These are phyloP conservation scores for Esteya vermicola DNA, from an alignment of 2,329 filamentous ascomycete species.

Conservation along the genomic window DNA sequence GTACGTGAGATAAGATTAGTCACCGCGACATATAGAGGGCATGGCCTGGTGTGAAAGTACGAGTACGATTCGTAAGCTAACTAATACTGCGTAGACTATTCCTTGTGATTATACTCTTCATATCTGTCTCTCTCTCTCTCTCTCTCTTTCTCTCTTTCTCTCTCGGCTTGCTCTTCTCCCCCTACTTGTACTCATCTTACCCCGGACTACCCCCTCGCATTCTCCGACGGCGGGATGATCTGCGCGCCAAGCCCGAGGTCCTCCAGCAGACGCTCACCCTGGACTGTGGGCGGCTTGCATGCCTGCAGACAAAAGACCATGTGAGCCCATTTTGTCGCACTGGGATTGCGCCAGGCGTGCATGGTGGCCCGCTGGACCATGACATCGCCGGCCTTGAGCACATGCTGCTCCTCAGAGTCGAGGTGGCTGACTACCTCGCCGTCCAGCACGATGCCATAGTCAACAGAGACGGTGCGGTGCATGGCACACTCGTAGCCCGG, in stretches of 20 bases:
- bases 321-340: conserved; percentile 27
- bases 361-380: conserved; percentile 30
- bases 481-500: conserved; percentile 6
- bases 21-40: too few relatives aligned
- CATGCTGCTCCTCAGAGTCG: conserved; percentile 24
- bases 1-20: too few relatives aligned
- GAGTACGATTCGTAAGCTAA: too few relatives aligned
- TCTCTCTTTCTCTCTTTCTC: too few relatives aligned
- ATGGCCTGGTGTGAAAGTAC: too few relatives aligned
- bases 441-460: conserved; percentile 26
- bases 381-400: conserved; percentile 27
- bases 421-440: conserved; percentile 29
- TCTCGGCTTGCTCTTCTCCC: too few relatives aligned
- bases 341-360: conserved; percentile 26
- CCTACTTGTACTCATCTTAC: too few relatives aligned
- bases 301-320: conserved; percentile 25
- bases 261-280: background rate
- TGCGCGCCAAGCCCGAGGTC: background rate
- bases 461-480: conserved; percentile 10
- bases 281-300: background rate
- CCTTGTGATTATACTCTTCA: too few relatives aligned
- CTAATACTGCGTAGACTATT: too few relatives aligned
- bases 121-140: too few relatives aligned
- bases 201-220: background rate
- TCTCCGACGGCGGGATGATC: background rate